These are phyloP conservation scores for Ganoderma sinense DNA, from an alignment of 1,284 basidiomycete genomes.

Conservation along the genomic window DNA sequence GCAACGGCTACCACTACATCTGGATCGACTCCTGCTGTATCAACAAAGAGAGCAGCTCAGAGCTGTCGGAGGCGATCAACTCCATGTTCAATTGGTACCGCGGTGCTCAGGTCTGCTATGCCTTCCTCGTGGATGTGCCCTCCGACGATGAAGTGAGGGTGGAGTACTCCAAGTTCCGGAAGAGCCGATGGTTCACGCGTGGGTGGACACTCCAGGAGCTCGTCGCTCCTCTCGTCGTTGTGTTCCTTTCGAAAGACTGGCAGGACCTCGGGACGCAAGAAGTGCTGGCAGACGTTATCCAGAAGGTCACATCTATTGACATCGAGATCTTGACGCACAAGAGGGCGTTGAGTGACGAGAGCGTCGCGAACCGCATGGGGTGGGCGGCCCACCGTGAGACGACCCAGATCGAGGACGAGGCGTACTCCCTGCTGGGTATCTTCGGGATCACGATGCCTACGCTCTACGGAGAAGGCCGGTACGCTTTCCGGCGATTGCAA, in stretches of 20 bases:
- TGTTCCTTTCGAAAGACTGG: conserved; percentile 5
- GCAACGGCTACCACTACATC: conserved; percentile 4
- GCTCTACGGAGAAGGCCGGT: conserved; percentile 7
- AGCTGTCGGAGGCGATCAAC: conserved; percentile 12
- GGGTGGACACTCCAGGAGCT: conserved; percentile 14
- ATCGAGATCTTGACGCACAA: not conserved
- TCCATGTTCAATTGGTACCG: conserved; percentile 14
- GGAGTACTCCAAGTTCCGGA: not conserved
- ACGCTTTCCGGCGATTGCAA: conserved; percentile 5
- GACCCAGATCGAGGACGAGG: conserved; percentile 8
- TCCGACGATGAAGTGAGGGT: not conserved
- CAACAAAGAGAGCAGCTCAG: no score
- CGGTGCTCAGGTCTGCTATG: conserved; percentile 9
- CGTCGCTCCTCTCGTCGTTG: not conserved
- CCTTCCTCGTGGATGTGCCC: conserved; percentile 11
- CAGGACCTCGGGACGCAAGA: not conserved
- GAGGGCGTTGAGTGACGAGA: not conserved
- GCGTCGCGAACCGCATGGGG: conserved; percentile 3
- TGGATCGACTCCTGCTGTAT: conserved; percentile 17
- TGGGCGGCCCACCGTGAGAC: conserved; percentile 6
- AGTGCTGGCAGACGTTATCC: not conserved
- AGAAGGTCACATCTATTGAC: not conserved
- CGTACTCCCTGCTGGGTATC: conserved; percentile 9
- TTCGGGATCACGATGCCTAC: conserved; percentile 8
- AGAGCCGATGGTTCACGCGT: not conserved